Evolutionary conservation across 2,329 filamentous ascomycete genomes (phyloP), one percentile per base, ranked within the genome.

Genomic region (Xylaria hypoxylon): DNA sequence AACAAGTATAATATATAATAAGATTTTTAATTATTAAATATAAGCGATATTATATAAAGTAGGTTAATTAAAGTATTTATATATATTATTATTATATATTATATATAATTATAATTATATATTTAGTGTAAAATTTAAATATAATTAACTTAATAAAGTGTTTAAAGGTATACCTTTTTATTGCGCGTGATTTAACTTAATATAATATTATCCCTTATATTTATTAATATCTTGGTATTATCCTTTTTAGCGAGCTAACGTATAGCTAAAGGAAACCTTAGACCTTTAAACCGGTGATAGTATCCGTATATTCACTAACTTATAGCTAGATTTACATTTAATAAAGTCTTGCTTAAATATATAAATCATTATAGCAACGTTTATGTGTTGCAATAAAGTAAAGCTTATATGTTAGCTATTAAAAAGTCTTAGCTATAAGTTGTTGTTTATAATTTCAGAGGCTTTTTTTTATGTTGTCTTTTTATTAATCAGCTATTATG

Each of bases 401-500:
- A 57, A 57, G 22, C 40, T 28, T 8, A 57, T 24, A 7, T 44
- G 15, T 22, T 57, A 47, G 53, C 53, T 57, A 47, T 10, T 57
- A 33, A 57, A 33, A 57, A 45, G 40, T 45, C 17, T 58, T 58
- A 45, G 40, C 26, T 58, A 10, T 58, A 10, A 58, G 26, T 58
- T 58, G 6, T 48, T 33, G 8, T 58, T 11, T 58, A 58, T 47
- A 5, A 35, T 58, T 58, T 58, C 28, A 11, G n/a, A 57, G 40
- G 53, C 24, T 42, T 22, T 42, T 56, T 22, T 56, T 6, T 28
- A 56, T 5, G 7, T 26, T 45, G 40, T 31, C 17, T 26, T 31
- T 57, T 5, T 57, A 19, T 11, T 57, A 19, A 33, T 31, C 5
- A 10, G 38, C 53, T 15, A 45, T 24, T 57, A 13, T 45, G 17